These are phyloP conservation scores for Phaffomyces antillensis DNA, from an alignment of 805 yeast species.

Conservation along the genomic window DNA sequence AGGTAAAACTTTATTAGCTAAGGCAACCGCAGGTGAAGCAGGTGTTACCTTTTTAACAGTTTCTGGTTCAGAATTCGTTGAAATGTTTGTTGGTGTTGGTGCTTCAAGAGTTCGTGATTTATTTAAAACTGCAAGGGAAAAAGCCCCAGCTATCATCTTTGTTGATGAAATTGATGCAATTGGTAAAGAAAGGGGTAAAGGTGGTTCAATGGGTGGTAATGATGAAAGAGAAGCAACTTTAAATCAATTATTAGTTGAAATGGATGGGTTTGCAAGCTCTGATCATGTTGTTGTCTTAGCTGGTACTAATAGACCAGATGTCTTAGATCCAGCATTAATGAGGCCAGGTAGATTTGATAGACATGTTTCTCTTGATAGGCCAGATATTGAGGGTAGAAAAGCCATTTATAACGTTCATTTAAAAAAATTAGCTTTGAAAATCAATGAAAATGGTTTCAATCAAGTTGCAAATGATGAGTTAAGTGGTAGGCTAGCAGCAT, in stretches of 20 bases:
- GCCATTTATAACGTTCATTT: constrained; percentile 81
- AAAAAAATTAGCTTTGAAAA: constrained; percentile 44
- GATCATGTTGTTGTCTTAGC: constrained; percentile 93
- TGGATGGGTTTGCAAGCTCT: constrained; percentile 87
- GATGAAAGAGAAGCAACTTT: constrained; percentile 93
- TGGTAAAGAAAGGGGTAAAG: constrained; percentile 76
- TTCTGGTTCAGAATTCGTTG: constrained; percentile 93
- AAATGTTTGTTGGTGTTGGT: constrained; percentile 96
- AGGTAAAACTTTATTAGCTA: constrained; percentile 88
- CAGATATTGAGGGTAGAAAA: constrained; percentile 85
- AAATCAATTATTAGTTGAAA: constrained; percentile 87
- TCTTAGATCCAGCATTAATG: constrained; percentile 79
- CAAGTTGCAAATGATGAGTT: constrained; percentile 46
- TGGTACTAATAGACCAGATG: constrained; percentile 91
- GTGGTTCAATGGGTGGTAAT: constrained; percentile 70
- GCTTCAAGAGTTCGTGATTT: constrained; percentile 91
- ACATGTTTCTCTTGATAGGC: constrained; percentile 78
- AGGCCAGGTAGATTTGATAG: constrained; percentile 96
- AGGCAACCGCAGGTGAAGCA: constrained; percentile 96
- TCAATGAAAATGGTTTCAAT: constrained; percentile 33
- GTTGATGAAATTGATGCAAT: constrained; percentile 96
- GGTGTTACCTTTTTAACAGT: constrained; percentile 90
- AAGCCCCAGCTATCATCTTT: constrained; percentile 85
- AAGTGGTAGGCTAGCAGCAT: constrained; percentile 79
- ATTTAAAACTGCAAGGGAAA: constrained; percentile 81